A percentile compares a stretch with the other conserved stretches of the same genome.
These are phyloP conservation scores for Kwoniella dejecticola DNA, from an alignment of 768 basidiomycete genomes.

Conservation along the genomic window DNA sequence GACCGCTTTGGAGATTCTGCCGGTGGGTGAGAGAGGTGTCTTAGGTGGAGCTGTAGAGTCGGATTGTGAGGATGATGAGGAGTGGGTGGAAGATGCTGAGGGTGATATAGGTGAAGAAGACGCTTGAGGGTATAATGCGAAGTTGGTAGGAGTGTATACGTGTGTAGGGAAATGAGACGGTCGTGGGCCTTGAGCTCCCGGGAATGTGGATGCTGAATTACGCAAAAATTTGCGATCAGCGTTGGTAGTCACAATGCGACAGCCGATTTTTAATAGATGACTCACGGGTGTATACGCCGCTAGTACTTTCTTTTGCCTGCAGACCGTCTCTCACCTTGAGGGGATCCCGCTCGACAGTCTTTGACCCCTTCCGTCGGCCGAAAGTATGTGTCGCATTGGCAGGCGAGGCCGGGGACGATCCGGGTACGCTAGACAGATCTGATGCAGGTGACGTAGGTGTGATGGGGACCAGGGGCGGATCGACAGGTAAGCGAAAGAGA, in stretches of 20 bases:
- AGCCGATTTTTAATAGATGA: neutral
- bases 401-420: neutral
- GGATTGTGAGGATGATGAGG: constrained; percentile 17
- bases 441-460: constrained; percentile 5
- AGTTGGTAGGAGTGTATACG: constrained; percentile 30
- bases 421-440: neutral
- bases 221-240: neutral
- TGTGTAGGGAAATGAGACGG: constrained; percentile 29
- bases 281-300: constrained; percentile 35
- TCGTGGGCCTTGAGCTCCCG: constrained; percentile 27
- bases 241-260: neutral
- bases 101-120: constrained; percentile 12
- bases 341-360: constrained; percentile 19
- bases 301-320: constrained; percentile 10
- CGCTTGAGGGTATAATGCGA: constrained; percentile 12
- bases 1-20: constrained; percentile 12
- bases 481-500: constrained; percentile 16
- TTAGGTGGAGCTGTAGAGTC: constrained; percentile 22
- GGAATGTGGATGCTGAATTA: constrained; percentile 26
- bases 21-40: constrained; percentile 23
- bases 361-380: constrained; percentile 8
- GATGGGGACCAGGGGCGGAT: constrained; percentile 4
- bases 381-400: constrained; percentile 5
- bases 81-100: constrained; percentile 18
- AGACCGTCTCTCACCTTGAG: constrained; percentile 24